Conservation (phyloP, 2,329 filamentous ascomycete species). For the Plenodomus tracheiphilus region DNA sequence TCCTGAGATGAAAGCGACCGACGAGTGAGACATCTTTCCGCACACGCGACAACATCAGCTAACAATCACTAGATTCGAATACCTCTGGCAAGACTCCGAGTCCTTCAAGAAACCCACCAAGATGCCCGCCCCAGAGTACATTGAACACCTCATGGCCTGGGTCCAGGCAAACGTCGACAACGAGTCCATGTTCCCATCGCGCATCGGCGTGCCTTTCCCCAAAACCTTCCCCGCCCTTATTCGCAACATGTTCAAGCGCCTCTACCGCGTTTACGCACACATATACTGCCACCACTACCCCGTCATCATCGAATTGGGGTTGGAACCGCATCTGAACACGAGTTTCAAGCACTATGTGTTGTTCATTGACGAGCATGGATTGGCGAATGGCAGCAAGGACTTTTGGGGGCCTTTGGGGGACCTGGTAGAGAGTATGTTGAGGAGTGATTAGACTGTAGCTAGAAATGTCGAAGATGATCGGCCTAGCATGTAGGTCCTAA, state of each 20-base stretch:
- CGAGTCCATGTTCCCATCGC: conserved; percentile 90
- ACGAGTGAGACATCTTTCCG: conserved; percentile 68
- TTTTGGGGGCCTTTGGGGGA: conserved; percentile 97
- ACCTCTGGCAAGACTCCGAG: conserved; percentile 96
- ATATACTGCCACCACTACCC: conserved; percentile 99
- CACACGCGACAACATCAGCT: background rate
- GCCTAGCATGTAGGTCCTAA: too few species aligned
- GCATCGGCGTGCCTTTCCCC: conserved; percentile 93
- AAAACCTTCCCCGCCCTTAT: conserved; percentile 89
- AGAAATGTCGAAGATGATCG: too few species aligned
- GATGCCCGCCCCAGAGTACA: conserved; percentile 96
- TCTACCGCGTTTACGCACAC: conserved; percentile 97
- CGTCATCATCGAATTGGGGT: conserved; percentile 88
- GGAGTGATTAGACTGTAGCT: conserved; percentile 70
- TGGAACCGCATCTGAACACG: conserved; percentile 97
- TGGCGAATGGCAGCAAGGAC: conserved; percentile 85
- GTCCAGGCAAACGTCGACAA: conserved; percentile 95
- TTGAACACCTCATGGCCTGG: conserved; percentile 97
- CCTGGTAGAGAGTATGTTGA: conserved; percentile 95
- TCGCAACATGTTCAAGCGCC: conserved; percentile 98
- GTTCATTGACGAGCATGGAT: conserved; percentile 93
- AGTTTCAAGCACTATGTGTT: conserved; percentile 99
- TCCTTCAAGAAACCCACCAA: conserved; percentile 95
- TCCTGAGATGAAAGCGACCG: conserved; percentile 99
- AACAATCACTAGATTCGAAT: conserved; percentile 76